Evolutionary conservation across 2,329 filamentous ascomycete genomes (phyloP).

Genomic region (Aspergillus latus): DNA sequence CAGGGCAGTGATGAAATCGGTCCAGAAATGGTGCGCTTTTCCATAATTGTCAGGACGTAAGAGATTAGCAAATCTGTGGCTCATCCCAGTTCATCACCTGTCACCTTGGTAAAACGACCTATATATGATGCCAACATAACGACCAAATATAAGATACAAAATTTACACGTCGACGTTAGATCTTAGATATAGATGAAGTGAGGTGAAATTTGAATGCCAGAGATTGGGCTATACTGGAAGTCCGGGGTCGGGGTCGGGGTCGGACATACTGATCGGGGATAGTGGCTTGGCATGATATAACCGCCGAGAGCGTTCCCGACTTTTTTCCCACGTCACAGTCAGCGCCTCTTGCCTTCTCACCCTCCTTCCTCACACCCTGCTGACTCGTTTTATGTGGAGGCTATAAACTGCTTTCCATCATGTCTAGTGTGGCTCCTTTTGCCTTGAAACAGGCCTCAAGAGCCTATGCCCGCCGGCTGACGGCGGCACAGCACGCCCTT

Average conservation of each 20-base stretch:
- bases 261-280: conserved; percentile 29
- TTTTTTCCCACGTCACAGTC: conserved; percentile 26
- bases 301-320: conserved; percentile 19
- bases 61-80: too few relatives aligned
- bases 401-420: conserved; percentile 38
- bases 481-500: conserved; percentile 35
- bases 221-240: too few relatives aligned
- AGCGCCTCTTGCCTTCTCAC: conserved; percentile 11
- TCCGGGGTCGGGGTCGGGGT: neutral
- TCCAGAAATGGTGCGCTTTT: too few relatives aligned
- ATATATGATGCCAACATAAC: too few relatives aligned
- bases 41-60: too few relatives aligned
- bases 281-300: conserved; percentile 30
- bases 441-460: conserved; percentile 73
- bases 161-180: too few relatives aligned
- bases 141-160: too few relatives aligned
- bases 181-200: too few relatives aligned
- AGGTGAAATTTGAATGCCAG: too few relatives aligned
- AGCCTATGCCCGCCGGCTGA: conserved; percentile 54
- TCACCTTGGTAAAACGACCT: too few relatives aligned
- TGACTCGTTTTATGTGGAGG: conserved; percentile 23
- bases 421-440: conserved; percentile 66
- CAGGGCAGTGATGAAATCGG: too few relatives aligned
- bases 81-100: too few relatives aligned
- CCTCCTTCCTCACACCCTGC: conserved; percentile 23